Conservation (phyloP, 2,329 filamentous ascomycete genomes). For the Aspergillus arachidicola region DNA sequence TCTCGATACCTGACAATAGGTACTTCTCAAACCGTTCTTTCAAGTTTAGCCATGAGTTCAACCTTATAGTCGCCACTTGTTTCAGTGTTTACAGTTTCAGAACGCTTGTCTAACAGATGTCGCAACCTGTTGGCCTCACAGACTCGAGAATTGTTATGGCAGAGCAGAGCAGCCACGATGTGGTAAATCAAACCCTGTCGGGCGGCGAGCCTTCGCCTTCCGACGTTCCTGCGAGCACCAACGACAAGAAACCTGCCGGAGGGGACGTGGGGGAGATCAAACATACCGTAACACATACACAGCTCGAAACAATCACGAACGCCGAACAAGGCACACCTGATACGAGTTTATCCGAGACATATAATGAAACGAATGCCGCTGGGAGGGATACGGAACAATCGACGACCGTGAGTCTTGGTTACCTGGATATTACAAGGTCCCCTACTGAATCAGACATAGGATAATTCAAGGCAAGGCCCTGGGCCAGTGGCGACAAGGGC, state of each 20-base stretch:
- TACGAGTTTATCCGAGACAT: conserved; percentile 19
- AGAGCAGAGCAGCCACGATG: conserved; percentile 70
- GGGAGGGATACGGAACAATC: conserved; percentile 29
- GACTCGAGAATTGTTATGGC: conserved; percentile 68
- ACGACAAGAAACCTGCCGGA: conserved; percentile 56
- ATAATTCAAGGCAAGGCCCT: conserved; percentile 32
- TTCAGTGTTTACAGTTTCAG: conserved; percentile 25
- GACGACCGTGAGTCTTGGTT: conserved; percentile 33
- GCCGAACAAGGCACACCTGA: conserved; percentile 28
- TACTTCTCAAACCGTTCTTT: conserved; percentile 30
- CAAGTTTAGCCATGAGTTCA: conserved; percentile 19
- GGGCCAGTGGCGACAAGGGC: conserved; percentile 38
- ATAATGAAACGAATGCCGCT: conserved; percentile 23
- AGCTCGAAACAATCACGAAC: conserved; percentile 29
- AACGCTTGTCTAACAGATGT: conserved; percentile 37
- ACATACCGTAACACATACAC: conserved; percentile 41
- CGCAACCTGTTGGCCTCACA: conserved; percentile 35
- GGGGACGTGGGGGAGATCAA: conserved; percentile 48
- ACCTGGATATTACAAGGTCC: conserved; percentile 12
- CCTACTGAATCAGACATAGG: conserved; percentile 28
- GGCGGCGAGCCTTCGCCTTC: conserved; percentile 64
- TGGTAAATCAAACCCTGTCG: conserved; percentile 72
- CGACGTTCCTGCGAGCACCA: conserved; percentile 66
- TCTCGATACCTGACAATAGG: conserved; percentile 47
- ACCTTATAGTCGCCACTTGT: conserved; percentile 19